These are phyloP conservation scores for Lachnellula hyalina DNA, from an alignment of 2,329 filamentous ascomycete species.

Conservation along the genomic window DNA sequence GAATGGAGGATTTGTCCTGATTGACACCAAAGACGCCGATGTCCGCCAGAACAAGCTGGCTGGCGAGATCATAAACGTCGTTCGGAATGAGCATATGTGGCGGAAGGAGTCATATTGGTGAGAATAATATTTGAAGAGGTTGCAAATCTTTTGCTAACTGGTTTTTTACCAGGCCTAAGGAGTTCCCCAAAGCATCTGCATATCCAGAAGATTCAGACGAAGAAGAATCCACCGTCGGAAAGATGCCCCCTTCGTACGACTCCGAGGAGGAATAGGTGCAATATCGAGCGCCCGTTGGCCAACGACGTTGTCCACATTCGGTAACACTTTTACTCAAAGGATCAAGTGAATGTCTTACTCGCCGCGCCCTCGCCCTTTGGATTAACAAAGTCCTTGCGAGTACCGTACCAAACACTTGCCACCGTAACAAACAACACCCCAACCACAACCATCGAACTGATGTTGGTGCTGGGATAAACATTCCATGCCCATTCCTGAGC, in stretches of 20 bases:
- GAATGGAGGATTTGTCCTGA: constrained; percentile 78
- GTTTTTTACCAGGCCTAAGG: constrained; percentile 59
- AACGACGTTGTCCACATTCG: too few relatives aligned
- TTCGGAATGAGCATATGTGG: constrained; percentile 88
- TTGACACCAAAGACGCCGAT: constrained; percentile 64
- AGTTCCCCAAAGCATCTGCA: constrained; percentile 63
- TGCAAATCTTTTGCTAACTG: neutral
- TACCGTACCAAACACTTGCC: constrained; percentile 33
- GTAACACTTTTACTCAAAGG: neutral
- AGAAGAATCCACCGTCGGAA: constrained; percentile 74
- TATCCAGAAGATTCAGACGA: constrained; percentile 63
- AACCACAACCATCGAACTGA: constrained; percentile 65
- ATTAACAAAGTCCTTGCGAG: constrained; percentile 28
- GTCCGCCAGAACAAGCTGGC: constrained; percentile 69
- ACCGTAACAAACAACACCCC: constrained; percentile 64
- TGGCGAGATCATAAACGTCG: constrained; percentile 89
- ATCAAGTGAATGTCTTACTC: constrained; percentile 23
- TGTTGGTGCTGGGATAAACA: constrained; percentile 61
- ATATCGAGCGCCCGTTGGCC: neutral
- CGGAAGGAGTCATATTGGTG: constrained; percentile 85
- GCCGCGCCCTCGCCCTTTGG: constrained; percentile 22
- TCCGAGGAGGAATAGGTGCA: constrained; percentile 55
- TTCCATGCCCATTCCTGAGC: constrained; percentile 72
- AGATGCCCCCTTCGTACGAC: constrained; percentile 71
- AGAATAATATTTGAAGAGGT: neutral